Evolutionary conservation across 1,284 basidiomycete genomes (phyloP).

Genomic region (Hemileia vastatrix): DNA sequence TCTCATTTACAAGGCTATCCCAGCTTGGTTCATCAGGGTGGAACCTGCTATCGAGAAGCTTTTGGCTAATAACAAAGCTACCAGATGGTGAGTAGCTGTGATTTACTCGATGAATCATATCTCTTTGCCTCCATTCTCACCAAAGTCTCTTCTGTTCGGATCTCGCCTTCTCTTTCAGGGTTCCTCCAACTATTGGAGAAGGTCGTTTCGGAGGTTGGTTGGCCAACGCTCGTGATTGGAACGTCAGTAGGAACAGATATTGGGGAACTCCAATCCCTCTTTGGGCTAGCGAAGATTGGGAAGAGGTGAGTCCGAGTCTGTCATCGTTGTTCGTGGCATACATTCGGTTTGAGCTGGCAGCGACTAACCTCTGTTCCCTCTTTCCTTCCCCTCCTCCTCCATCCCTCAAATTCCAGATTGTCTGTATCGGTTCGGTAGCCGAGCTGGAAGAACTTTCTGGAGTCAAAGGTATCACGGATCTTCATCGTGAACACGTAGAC

Average conservation of each 20-base stretch:
- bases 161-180: conserved; percentile 7
- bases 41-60: conserved; percentile 38
- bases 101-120: background rate
- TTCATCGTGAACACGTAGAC: conserved; percentile 42
- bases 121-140: background rate
- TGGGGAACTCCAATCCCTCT: conserved; percentile 43
- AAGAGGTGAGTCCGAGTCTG: conserved; percentile 25
- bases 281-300: conserved; percentile 41
- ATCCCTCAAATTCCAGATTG: conserved; percentile 21
- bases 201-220: conserved; percentile 42
- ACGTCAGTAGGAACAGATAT: conserved; percentile 42
- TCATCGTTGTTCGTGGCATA: background rate
- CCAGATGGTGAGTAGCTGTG: conserved; percentile 29
- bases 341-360: too few relatives aligned
- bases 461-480: conserved; percentile 35
- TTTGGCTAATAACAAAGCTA: conserved; percentile 37
- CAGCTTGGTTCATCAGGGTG: conserved; percentile 42
- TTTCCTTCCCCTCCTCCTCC: too few relatives aligned
- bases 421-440: conserved; percentile 39
- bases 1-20: conserved; percentile 43
- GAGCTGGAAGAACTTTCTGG: conserved; percentile 40
- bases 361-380: too few relatives aligned
- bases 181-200: conserved; percentile 36
- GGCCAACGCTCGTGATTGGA: conserved; percentile 43
- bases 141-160: background rate